Evolutionary conservation across 2,329 filamentous ascomycete species (phyloP).

Genomic region (Penicillium palitans): DNA sequence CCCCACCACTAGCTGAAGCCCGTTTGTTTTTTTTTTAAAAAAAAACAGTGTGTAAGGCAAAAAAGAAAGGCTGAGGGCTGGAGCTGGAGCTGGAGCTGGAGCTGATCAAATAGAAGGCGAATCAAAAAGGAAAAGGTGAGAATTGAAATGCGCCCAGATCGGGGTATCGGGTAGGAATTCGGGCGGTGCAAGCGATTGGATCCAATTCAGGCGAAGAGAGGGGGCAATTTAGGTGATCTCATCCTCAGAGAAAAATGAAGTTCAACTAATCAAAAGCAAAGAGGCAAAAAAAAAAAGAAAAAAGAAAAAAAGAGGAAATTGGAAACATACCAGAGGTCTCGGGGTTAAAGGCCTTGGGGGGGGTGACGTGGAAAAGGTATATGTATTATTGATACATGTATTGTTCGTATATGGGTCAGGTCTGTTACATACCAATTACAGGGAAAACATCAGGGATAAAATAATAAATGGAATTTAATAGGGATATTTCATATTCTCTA

Average conservation of each 20-base stretch:
- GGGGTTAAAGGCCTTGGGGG: constrained; percentile 4
- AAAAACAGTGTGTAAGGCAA: neutral
- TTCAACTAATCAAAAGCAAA: constrained; percentile 14
- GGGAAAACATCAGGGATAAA: neutral
- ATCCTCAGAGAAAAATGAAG: constrained; percentile 3
- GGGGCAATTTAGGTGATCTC: constrained; percentile 25
- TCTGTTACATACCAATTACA: constrained; percentile 9
- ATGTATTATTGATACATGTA: constrained; percentile 9
- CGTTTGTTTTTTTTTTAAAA: too few species aligned
- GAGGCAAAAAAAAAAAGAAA: constrained; percentile 14
- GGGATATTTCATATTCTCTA: neutral
- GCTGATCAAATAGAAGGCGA: constrained; percentile 1
- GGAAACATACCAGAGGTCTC: constrained; percentile 12
- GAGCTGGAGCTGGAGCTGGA: neutral
- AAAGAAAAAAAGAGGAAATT: constrained; percentile 12
- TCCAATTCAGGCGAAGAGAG: constrained; percentile 18
- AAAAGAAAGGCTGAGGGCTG: constrained; percentile 10
- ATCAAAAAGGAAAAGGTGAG: constrained; percentile 1
- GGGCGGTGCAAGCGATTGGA: constrained; percentile 27
- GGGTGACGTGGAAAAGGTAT: constrained; percentile 5
- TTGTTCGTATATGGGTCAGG: neutral
- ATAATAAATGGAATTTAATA: neutral
- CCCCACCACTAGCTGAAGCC: constrained; percentile 3
- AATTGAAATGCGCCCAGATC: constrained; percentile 13
- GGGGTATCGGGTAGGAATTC: constrained; percentile 21